phyloP scores from a whole-genome alignment of 805 yeast species.

The Candida berthetii region DNA sequence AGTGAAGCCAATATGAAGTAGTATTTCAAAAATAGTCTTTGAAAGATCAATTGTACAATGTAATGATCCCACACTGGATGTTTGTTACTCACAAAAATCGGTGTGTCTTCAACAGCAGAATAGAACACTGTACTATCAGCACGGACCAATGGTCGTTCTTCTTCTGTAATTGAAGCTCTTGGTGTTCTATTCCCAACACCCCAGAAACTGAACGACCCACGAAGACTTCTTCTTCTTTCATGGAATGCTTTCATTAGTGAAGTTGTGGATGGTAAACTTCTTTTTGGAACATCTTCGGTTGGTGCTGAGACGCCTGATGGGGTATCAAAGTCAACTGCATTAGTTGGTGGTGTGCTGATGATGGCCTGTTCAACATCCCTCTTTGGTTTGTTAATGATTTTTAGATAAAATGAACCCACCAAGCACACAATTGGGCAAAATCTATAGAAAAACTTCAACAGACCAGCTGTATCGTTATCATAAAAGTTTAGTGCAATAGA shows the following conservation, averaged over 20 bases:
- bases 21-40: conserved; percentile 39
- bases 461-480: conserved; percentile 43
- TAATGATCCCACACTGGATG: conserved; percentile 21
- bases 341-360: not conserved
- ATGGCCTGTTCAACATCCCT: not conserved
- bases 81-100: conserved; percentile 19
- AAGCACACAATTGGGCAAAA: conserved; percentile 34
- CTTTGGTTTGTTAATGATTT: conserved; percentile 11
- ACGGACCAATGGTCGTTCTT: conserved; percentile 7
- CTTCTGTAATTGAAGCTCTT: conserved; percentile 8
- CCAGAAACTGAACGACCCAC: conserved; percentile 17
- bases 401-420: conserved; percentile 24
- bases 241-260: conserved; percentile 4
- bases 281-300: not conserved
- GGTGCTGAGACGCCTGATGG: conserved; percentile 4
- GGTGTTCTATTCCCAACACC: conserved; percentile 20
- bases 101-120: conserved; percentile 22
- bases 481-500: conserved; percentile 48
- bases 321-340: not conserved
- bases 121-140: conserved; percentile 17
- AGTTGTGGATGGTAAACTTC: not conserved
- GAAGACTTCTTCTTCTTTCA: conserved; percentile 13
- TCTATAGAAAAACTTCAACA: conserved; percentile 48
- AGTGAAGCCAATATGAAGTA: conserved; percentile 48
- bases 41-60: conserved; percentile 13